Base-by-base conservation (phyloP, 148 eudicot genomes). In the Rhododendron ferrugineum region DNA sequence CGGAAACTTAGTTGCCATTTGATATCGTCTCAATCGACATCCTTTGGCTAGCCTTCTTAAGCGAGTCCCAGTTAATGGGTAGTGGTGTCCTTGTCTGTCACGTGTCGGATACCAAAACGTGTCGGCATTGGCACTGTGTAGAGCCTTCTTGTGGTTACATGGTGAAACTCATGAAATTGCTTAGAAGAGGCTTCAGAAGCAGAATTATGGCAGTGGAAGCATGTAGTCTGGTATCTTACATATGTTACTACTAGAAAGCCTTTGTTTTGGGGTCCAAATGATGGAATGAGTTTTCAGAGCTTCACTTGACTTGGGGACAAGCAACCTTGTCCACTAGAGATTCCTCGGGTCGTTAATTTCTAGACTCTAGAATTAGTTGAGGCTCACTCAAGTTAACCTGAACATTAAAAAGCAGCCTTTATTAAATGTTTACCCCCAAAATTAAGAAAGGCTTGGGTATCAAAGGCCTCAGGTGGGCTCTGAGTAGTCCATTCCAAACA, bases 181-280 rank as follows among this genome's bases (percentile, higher is more conserved):
- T 72, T 30, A 13, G 76, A 72, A 72, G 76, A 72, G 37, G 76
- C 76, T 14, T 72, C 37, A 72, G 76, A 72, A 72, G 76, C 76
- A 72, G 36, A 30, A 16, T 11, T n/a, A 72, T 30, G 36, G 2
- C 32, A 66, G 73, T 66, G 30, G 20, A 8, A 3, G 40, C 76
- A 30, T 28, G 37, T 28, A 30, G 37, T 32, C 36, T 72, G 76
- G 40, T 32, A 0, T 64, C 13, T 62, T 62, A 22, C 28, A 1
- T 6, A 58, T 22, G 64, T 58, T 58, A 5, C 64, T 6, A 58
- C 64, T 22, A 22, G n/a, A 18, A 58, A 58, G 64, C 26, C 9
- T 58, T 20, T 58, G 64, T 9, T 64, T 23, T 23, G 26, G n/a
- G 68, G 68, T 62, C 68, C 26, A 62, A 62, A 28, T 60, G 11